Evolutionary conservation across 2,329 filamentous ascomycete species (phyloP), one percentile per base, ranked within the genome.

Genomic region (Aspergillus terreus): DNA sequence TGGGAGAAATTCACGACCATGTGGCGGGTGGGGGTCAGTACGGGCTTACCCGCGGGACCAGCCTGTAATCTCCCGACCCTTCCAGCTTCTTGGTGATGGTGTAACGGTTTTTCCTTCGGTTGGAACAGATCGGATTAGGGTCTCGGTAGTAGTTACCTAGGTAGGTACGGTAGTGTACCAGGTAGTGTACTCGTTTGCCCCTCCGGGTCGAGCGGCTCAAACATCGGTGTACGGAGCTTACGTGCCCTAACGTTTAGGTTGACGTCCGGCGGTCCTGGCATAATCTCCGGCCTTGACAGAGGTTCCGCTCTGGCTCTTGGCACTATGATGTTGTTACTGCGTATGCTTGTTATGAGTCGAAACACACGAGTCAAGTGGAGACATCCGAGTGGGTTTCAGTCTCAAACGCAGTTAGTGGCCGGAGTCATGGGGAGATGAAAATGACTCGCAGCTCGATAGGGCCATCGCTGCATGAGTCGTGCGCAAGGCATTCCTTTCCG

Each of bases 31-130:
- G 63, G 58, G 64, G 64, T 60, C 57, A 52, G 49, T 60, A 63
- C 62, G 66, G 66, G 62, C 63, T 66, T 58, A 63, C 61, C 65
- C 65, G 62, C 51, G 60, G 58, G 57, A 60, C 57, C 52, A 66
- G 56, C 27, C 27, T 30, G 27, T 30, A 30, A 50, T 44, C 19
- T 42, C 11, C 46, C 49, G 50, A 53, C 46, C 50, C 53, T 58
- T 64, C 12, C 2, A 19, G 19, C 21, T 23, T 23, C 21, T 23
- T 23, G 21, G 21, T 23, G 21, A 23, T 64, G 63, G 65, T 59
- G 54, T 64, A 69, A 70, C 66, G 65, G 64, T 59, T 67, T 65
- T 66, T 14, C 27, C 30, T 49, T 53, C 19, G n/a, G 15, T 54
- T 49, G 50, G 32, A 52, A 57, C 50, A 44, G 44, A 46, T 55